Base-by-base conservation (phyloP, 192 early-diverging fungal genomes). In the Coemansia sp. region DNA sequence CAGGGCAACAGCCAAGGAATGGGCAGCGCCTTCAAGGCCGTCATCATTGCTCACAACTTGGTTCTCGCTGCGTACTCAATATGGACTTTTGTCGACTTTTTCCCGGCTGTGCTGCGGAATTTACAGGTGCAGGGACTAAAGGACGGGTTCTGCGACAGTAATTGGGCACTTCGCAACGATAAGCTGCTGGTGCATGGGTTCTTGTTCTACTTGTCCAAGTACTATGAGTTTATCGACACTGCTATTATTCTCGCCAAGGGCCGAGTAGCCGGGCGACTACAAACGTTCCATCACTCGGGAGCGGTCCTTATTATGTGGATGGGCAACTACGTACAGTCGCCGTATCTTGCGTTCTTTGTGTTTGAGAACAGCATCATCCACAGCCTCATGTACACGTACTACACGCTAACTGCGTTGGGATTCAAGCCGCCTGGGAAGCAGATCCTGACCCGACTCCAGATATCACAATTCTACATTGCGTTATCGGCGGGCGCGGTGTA, bases 201-300 rank as follows among this genome's bases (percentile, higher is more conserved):
- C 46, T 72, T 93, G 65, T 95, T 95, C 81, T 95, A 95, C 80
- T 89, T 95, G 40, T 92, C 91, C 68, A 94, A 94, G 81, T 92
- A 89, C 79, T 95, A 94, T 80, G 94, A 95, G 82, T 87, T 95
- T 64, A 80, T 95, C 62, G 94, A 95, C 75, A 95, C 94, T 33
- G 86, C 88, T 47, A 94, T 95, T 74, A 92, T 95, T 53, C 84
- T 95, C 39, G 50, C 90, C 50, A 94, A 95, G 81, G 92, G 92
- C 52, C 75, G 81, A 39, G 36, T 52, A 44, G 90, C 91, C 0
- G 90, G 90, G 10, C 86, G 90, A 15, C 84, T 95, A 61, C 94
- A 95, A 81, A 90, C 89, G 22, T 95, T 93, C 79, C 94, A 95
- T 76, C 94, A 95, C 76, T 87, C 92, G 12, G 93, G 93, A 53